phyloP scores from a whole-genome alignment of 202 grass and related monocot genomes.

The Bolboschoenoplectus hybrid region DNA sequence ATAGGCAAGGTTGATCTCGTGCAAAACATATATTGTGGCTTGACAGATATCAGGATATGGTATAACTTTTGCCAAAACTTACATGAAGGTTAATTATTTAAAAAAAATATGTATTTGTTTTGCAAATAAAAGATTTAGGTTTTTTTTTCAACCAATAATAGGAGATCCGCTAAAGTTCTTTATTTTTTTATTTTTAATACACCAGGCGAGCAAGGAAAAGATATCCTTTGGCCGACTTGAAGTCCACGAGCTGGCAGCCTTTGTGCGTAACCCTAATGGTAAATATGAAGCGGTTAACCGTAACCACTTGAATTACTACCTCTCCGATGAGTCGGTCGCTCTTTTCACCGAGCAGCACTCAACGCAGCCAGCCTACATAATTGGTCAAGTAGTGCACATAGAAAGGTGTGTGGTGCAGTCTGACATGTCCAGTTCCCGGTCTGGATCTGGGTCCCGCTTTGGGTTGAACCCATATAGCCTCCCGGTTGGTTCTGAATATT shows the following conservation, averaged over 20 bases:
- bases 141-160: not conserved
- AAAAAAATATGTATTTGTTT: conserved; percentile 6
- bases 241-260: conserved; percentile 76
- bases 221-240: conserved; percentile 82
- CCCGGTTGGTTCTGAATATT: conserved; percentile 75
- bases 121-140: not conserved
- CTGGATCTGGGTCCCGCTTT: conserved; percentile 36
- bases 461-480: conserved; percentile 67
- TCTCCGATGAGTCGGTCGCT: conserved; percentile 88
- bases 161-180: not conserved
- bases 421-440: conserved; percentile 38
- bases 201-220: conserved; percentile 89
- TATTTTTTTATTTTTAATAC: conserved; percentile 18
- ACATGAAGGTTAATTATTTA: conserved; percentile 15
- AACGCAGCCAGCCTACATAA: conserved; percentile 58
- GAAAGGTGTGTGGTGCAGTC: conserved; percentile 47
- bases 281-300: conserved; percentile 85
- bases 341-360: conserved; percentile 75
- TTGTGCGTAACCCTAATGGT: conserved; percentile 63
- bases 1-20: not conserved
- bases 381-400: conserved; percentile 95
- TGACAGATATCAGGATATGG: conserved; percentile 22
- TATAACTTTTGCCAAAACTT: conserved; percentile 20
- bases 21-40: not conserved
- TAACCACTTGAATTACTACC: conserved; percentile 75